Conservation (phyloP, 257 asterid genomes). For the Scutellaria baicalensis region DNA sequence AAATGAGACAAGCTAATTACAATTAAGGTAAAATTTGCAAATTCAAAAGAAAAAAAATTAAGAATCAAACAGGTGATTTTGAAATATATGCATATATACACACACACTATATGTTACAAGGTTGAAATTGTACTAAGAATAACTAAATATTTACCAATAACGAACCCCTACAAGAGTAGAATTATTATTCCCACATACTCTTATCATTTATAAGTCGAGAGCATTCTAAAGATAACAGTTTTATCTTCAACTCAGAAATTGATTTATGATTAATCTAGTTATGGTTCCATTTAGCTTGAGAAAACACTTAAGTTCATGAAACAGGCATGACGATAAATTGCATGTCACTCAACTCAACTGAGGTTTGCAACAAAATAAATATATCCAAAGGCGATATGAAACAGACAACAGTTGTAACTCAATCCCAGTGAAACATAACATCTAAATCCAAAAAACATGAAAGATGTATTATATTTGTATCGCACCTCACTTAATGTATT, state of each 20-base stretch:
- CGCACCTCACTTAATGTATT: constrained; percentile 45
- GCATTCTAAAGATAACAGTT: too few species aligned
- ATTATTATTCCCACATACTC: not conserved
- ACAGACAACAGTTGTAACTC: constrained; percentile 17
- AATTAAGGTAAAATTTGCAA: too few species aligned
- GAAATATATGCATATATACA: too few species aligned
- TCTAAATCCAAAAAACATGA: not conserved
- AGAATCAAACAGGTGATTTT: too few species aligned
- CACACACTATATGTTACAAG: too few species aligned
- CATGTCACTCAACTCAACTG: constrained; percentile 6
- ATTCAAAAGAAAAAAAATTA: too few species aligned
- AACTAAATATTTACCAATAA: not conserved
- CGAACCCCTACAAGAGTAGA: not conserved
- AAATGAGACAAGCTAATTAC: too few species aligned
- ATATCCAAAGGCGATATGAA: constrained; percentile 20
- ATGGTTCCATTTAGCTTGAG: too few species aligned
- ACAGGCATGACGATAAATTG: not conserved
- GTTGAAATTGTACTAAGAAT: not conserved
- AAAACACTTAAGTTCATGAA: not conserved
- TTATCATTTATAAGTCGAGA: not conserved
- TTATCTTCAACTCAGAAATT: too few species aligned
- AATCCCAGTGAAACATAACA: constrained; percentile 8
- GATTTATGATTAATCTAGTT: too few species aligned
- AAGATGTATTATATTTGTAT: constrained; percentile 4
- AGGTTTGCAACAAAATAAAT: constrained; percentile 15